A percentile compares a stretch with the other conserved stretches of the same genome.
Conservation (phyloP, 495 filamentous ascomycete genomes). For the Penicillium salamii region DNA sequence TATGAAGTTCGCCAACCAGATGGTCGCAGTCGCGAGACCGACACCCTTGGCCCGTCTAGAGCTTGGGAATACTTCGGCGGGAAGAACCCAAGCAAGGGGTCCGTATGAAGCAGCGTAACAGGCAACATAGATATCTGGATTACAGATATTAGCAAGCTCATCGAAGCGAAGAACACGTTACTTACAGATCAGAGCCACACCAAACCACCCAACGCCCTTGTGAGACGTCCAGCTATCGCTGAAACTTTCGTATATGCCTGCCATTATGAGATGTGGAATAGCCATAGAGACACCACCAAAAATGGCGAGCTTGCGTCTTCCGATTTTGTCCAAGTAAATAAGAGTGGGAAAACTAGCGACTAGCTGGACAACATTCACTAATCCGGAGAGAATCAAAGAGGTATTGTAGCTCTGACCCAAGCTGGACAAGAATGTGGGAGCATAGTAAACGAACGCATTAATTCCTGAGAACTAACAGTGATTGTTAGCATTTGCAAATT, state of each 20-base stretch:
- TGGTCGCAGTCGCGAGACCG: constrained; percentile 15
- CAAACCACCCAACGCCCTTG: constrained; percentile 18
- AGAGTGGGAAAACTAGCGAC: constrained; percentile 13
- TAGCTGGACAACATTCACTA: constrained; percentile 25
- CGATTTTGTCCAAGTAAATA: constrained; percentile 19
- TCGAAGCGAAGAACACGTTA: no score
- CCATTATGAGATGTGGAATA: constrained; percentile 21
- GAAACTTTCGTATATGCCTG: constrained; percentile 15
- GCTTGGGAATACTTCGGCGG: constrained; percentile 22
- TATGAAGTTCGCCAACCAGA: constrained; percentile 12
- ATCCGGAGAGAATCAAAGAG: constrained; percentile 25
- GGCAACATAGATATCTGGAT: constrained; percentile 14
- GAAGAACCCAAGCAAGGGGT: constrained; percentile 19
- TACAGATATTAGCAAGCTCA: constrained; percentile 8
- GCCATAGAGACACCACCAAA: constrained; percentile 17
- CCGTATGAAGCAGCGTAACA: constrained; percentile 17
- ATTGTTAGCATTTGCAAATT: neutral
- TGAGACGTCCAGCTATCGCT: constrained; percentile 18
- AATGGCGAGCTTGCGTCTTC: constrained; percentile 21
- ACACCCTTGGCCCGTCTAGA: constrained; percentile 21
- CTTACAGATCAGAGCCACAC: constrained; percentile 18
- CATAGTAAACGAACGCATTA: constrained; percentile 33
- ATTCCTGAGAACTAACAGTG: constrained; percentile 23
- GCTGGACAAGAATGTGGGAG: constrained; percentile 23
- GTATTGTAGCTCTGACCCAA: constrained; percentile 21